Evolutionary conservation across 2,329 filamentous ascomycete species (phyloP).

Genomic region (Neofusicoccum ribis): DNA sequence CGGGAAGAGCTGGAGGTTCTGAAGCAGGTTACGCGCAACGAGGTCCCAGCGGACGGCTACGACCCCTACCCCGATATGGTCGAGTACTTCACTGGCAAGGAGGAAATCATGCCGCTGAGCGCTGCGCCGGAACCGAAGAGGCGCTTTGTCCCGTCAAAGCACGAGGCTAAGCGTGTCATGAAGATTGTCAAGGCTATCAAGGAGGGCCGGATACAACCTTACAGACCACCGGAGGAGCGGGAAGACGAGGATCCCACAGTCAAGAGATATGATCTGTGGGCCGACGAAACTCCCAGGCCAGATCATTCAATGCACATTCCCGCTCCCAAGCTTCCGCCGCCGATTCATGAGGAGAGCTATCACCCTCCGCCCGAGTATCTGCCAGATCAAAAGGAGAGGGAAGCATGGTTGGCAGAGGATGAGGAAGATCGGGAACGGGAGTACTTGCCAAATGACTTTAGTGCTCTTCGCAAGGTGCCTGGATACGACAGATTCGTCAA

Average conservation of each 20-base stretch:
- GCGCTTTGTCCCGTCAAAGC: conserved; percentile 92
- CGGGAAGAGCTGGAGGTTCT: conserved; percentile 87
- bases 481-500: conserved; percentile 89
- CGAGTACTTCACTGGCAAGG: conserved; percentile 88
- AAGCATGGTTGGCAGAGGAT: conserved; percentile 81
- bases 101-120: conserved; percentile 92
- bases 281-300: conserved; percentile 79
- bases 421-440: conserved; percentile 89
- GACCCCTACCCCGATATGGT: conserved; percentile 92
- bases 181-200: conserved; percentile 95
- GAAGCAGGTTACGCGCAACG: conserved; percentile 83
- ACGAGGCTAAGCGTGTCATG: conserved; percentile 94
- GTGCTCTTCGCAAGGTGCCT: conserved; percentile 85
- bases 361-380: conserved; percentile 95
- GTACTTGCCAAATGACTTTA: conserved; percentile 79
- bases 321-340: conserved; percentile 88
- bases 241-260: conserved; percentile 72
- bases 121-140: conserved; percentile 94
- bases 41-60: conserved; percentile 83
- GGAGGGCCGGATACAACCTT: conserved; percentile 90
- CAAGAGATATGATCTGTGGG: conserved; percentile 87
- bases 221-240: conserved; percentile 73
- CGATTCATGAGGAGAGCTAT: conserved; percentile 93
- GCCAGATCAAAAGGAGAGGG: conserved; percentile 79
- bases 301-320: conserved; percentile 93